These are phyloP conservation scores for Leccinum longicurvipes DNA, from an alignment of 768 basidiomycete genomes.

Conservation along the genomic window DNA sequence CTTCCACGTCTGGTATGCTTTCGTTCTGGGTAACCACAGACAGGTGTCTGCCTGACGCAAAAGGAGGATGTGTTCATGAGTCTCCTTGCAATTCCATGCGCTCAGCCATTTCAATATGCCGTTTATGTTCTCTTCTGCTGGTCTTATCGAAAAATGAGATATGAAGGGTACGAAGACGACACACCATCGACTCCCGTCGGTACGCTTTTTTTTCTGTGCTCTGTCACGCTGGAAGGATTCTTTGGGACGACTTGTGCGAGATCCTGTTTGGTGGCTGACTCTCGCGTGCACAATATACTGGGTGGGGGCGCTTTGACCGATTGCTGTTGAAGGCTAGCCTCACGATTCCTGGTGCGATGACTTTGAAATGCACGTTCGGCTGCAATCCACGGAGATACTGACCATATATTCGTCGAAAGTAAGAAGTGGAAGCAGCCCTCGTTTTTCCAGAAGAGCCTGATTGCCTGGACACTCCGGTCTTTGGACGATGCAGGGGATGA, in stretches of 20 bases:
- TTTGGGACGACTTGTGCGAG: background rate
- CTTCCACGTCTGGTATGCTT: slow-evolving; percentile 5
- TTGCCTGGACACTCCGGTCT: slow-evolving; percentile 3
- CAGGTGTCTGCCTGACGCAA: slow-evolving; percentile 10
- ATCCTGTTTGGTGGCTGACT: background rate
- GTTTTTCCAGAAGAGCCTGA: slow-evolving; percentile 1
- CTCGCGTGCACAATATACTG: background rate
- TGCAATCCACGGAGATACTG: background rate
- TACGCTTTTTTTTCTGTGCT: background rate
- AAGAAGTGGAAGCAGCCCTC: slow-evolving; percentile 11
- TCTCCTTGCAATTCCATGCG: slow-evolving; percentile 4
- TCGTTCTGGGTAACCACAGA: slow-evolving; percentile 6
- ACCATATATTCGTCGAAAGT: slow-evolving; percentile 3
- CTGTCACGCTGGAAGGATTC: background rate
- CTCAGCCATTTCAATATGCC: slow-evolving; percentile 1
- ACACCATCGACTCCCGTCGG: background rate
- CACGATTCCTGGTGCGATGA: background rate
- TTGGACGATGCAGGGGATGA: background rate
- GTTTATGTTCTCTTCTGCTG: background rate
- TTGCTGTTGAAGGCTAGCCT: background rate
- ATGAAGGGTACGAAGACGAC: background rate
- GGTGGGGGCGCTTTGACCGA: background rate
- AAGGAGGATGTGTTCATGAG: background rate
- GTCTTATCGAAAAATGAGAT: background rate
- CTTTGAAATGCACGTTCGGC: background rate